These are phyloP conservation scores for Vanilla planifolia DNA, from an alignment of 106 monocot species.

Conservation along the genomic window DNA sequence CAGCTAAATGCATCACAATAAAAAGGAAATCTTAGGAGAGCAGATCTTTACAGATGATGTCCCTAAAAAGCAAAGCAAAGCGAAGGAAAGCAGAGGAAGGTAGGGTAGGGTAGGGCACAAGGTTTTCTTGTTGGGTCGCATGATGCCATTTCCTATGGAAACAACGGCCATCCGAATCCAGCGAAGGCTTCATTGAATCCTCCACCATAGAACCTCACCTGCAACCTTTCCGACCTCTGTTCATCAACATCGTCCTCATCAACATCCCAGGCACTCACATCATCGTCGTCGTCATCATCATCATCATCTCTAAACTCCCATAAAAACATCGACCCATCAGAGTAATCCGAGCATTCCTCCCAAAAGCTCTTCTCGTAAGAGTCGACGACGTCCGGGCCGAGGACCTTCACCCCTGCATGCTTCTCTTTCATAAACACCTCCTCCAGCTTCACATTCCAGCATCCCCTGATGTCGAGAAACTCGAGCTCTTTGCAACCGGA, in stretches of 20 bases:
- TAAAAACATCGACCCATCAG: constrained; percentile 56
- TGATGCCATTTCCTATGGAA: constrained; percentile 49
- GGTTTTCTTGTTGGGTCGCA: too few relatives aligned
- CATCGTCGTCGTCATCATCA: constrained; percentile 21
- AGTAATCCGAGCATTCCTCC: constrained; percentile 70
- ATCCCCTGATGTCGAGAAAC: constrained; percentile 70
- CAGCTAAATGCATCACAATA: too few relatives aligned
- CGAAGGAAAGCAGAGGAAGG: too few relatives aligned
- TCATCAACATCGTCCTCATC: constrained; percentile 47
- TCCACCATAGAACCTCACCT: constrained; percentile 77
- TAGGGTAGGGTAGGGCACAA: too few relatives aligned
- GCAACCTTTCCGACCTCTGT: constrained; percentile 46
- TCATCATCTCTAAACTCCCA: constrained; percentile 68
- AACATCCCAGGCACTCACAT: constrained; percentile 40
- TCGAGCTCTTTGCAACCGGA: constrained; percentile 58
- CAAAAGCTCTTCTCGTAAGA: constrained; percentile 56
- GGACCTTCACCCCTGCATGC: constrained; percentile 36
- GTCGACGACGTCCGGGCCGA: constrained; percentile 66
- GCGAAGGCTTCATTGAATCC: constrained; percentile 46
- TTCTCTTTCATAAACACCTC: constrained; percentile 58
- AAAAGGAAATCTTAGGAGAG: too few relatives aligned
- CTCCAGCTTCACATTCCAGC: constrained; percentile 85
- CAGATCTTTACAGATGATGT: too few relatives aligned
- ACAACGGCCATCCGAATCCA: constrained; percentile 75
- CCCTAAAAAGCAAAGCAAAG: too few relatives aligned